phyloP scores from a whole-genome alignment of 2,329 filamentous ascomycete genomes.

The Arthrobotrys conoides region DNA sequence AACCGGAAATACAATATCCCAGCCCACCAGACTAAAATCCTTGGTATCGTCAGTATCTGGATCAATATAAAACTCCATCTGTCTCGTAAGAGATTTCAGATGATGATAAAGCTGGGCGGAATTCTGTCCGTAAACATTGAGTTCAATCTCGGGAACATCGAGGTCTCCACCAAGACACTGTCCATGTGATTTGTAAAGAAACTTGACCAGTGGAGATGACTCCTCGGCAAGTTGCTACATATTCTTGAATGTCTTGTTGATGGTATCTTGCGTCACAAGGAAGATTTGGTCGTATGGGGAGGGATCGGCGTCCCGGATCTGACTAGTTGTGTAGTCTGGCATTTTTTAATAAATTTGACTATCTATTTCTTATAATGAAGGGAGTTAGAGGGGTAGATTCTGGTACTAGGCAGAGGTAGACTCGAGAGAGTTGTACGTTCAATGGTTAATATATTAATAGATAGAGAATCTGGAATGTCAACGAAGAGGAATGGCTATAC shows the following conservation, averaged over 20 bases:
- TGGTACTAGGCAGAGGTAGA: too few relatives aligned
- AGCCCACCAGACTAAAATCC: not conserved
- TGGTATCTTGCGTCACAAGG: not conserved
- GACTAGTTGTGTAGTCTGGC: slow-evolving; percentile 7
- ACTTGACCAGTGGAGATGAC: not conserved
- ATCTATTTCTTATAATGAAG: too few relatives aligned
- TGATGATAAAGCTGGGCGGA: not conserved
- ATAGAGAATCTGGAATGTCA: not conserved
- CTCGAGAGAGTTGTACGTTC: too few relatives aligned
- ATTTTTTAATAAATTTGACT: too few relatives aligned
- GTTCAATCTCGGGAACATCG: not conserved
- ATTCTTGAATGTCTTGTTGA: slow-evolving; percentile 1
- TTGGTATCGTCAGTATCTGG: not conserved
- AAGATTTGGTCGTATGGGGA: slow-evolving; percentile 15
- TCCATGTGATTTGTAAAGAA: not conserved
- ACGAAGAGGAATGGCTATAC: not conserved
- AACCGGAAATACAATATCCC: slow-evolving; percentile 12
- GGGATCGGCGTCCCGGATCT: not conserved
- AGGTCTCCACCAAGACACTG: slow-evolving; percentile 1
- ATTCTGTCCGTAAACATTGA: slow-evolving; percentile 4
- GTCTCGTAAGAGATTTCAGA: not conserved
- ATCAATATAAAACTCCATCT: slow-evolving; percentile 7
- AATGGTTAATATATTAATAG: too few relatives aligned
- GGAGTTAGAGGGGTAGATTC: too few relatives aligned
- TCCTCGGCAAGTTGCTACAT: not conserved